Base-by-base conservation (phyloP, 2,329 filamentous ascomycete genomes). In the Dactylonectria macrodidyma region DNA sequence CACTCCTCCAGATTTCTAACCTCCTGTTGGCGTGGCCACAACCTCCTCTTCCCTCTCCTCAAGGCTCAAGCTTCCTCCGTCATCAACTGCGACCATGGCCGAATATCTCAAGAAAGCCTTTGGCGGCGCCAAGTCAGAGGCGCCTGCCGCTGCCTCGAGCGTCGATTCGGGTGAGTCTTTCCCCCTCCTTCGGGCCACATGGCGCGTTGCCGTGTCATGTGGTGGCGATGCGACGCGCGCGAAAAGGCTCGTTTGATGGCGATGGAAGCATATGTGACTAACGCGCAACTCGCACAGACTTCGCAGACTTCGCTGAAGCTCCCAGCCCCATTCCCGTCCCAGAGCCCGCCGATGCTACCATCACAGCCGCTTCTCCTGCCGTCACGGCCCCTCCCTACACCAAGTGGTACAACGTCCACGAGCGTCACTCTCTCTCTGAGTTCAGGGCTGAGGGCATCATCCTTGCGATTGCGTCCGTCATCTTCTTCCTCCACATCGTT, bases 341-440 rank as follows among this genome's bases (percentile, higher is more conserved):
- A 56, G 81, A 82, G 54, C 82, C 85, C 51, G 82, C 82, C 66
- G 82, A 85, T 67, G 82, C 86, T 70, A 81, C 86, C 64, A 80
- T 86, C 66, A 82, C 81, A 41, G 81, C 82, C 30, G 80, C 84
- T 48, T 81, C 82, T 56, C 86, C 87, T 67, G 85, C 84, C 51
- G 80, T 83, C 54, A 85, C 86, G 51, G 82, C 80, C 50, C 84
- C 86, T 30, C 93, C 93, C 14, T 98, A 92, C 82, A 97, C 95
- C 59, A 94, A 94, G 86, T 99, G 96, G 96, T 99, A 98, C 85
- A 94, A 95, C 64, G 86, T 98, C 69, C 96, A 97, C 88, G 95
- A 98, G 88, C 94, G 96, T 78, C 91, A 95, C 77, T 91, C 91
- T 30, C 84, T 92, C 67, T 88, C 87, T 77, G 96, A 99, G 81